Conservation (phyloP, 2,329 filamentous ascomycete species). For the Penicillium sp. region DNA sequence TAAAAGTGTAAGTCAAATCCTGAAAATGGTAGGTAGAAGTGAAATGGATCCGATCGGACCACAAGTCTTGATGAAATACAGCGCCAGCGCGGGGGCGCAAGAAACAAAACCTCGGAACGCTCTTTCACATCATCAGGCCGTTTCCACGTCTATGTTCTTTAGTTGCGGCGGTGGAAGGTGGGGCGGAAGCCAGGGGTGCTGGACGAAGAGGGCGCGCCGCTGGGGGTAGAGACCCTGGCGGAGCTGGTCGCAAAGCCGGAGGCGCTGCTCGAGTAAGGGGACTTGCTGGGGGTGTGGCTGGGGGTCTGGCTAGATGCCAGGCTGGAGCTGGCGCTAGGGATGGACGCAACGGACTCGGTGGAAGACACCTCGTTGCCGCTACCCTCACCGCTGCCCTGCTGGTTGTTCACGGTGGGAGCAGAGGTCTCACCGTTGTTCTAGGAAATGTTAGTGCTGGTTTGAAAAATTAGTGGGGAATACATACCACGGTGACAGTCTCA, state of each 20-base stretch:
- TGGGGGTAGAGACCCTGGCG: conserved; percentile 2
- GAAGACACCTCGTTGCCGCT: conserved; percentile 5
- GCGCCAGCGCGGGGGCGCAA: neutral
- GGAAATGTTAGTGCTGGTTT: neutral
- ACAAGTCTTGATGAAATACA: neutral
- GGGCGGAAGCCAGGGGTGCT: conserved; percentile 24
- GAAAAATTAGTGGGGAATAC: conserved; percentile 6
- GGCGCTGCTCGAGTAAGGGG: conserved; percentile 14
- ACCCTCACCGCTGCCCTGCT: conserved; percentile 4
- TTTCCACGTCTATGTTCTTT: neutral
- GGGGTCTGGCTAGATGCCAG: neutral
- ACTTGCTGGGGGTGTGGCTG: conserved; percentile 4
- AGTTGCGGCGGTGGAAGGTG: conserved; percentile 26
- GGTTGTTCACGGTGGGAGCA: conserved; percentile 7
- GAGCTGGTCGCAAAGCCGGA: conserved; percentile 31
- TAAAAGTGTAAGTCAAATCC: neutral
- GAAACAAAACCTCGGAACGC: neutral
- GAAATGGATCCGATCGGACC: neutral
- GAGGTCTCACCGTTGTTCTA: conserved; percentile 7
- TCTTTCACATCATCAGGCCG: neutral
- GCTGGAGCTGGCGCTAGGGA: conserved; percentile 9
- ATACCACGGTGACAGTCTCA: conserved; percentile 35
- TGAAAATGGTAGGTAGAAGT: neutral
- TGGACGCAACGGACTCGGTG: conserved; percentile 2
- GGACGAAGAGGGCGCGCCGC: conserved; percentile 4